A percentile compares a stretch with the other conserved stretches of the same genome.
phyloP scores from a whole-genome alignment of 106 monocot species.

The Acanthochlamys bracteata region DNA sequence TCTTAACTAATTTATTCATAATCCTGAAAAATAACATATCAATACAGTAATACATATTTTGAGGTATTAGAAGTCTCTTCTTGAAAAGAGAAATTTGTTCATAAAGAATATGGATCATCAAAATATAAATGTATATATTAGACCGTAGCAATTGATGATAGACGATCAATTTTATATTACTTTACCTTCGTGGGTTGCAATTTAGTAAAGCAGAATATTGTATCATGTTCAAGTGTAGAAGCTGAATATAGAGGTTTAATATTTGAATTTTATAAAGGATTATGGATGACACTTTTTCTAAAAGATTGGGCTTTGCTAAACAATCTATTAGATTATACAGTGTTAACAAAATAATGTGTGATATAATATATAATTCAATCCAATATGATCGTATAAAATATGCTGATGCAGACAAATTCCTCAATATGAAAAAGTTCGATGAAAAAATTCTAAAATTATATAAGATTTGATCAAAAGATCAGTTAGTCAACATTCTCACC shows the following conservation, averaged over 20 bases:
- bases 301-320: not conserved
- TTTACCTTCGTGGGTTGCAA: conserved; percentile 12
- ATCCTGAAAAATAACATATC: not conserved
- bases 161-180: not conserved
- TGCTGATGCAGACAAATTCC: conserved; percentile 7
- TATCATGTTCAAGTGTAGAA: conserved; percentile 1
- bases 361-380: conserved; percentile 13
- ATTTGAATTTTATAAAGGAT: conserved; percentile 1
- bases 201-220: conserved; percentile 1
- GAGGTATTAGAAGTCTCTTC: not conserved
- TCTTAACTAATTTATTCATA: conserved; percentile 7
- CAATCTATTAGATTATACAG: conserved; percentile 1
- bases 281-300: conserved; percentile 4
- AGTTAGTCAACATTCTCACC: conserved; percentile 6
- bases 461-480: conserved; percentile 9
- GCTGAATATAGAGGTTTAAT: not conserved
- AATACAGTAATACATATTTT: not conserved
- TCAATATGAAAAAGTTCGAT: conserved; percentile 15
- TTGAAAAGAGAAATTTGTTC: conserved; percentile 1
- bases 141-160: not conserved
- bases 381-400: not conserved
- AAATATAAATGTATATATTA: not conserved
- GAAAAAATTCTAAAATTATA: conserved; percentile 3
- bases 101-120: not conserved
- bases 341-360: conserved; percentile 12